phyloP scores from a whole-genome alignment of 768 basidiomycete species.

The Podaxis sp. region DNA sequence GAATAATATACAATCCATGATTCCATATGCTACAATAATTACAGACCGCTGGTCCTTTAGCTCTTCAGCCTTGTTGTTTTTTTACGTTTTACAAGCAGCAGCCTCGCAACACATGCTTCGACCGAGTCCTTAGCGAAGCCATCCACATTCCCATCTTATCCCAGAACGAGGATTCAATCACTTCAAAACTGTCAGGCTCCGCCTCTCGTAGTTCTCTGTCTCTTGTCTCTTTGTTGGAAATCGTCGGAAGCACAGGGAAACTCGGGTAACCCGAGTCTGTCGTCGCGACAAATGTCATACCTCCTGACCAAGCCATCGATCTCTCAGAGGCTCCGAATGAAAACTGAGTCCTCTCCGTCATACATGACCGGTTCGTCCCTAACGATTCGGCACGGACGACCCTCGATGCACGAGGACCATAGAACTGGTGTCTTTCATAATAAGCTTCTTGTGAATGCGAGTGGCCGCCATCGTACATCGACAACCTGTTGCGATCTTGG shows the following conservation, averaged over 20 bases:
- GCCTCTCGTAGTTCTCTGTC: not conserved
- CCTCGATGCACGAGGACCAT: constrained; percentile 4
- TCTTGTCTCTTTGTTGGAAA: constrained; percentile 1
- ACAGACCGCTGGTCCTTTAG: not conserved
- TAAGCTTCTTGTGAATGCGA: not conserved
- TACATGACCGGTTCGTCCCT: constrained; percentile 31
- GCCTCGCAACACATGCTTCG: not conserved
- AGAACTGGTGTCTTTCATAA: constrained; percentile 3
- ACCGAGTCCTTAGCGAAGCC: not conserved
- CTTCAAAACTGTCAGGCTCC: not conserved
- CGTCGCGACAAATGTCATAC: constrained; percentile 19
- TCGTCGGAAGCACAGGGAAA: constrained; percentile 23
- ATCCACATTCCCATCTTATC: constrained; percentile 14
- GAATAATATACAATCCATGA: not conserved
- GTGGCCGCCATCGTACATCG: not conserved
- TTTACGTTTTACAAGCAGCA: constrained; percentile 1
- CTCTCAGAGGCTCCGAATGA: constrained; percentile 26
- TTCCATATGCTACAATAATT: constrained; percentile 9
- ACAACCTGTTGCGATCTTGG: constrained; percentile 5
- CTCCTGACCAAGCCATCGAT: constrained; percentile 30
- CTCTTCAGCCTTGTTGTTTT: not conserved
- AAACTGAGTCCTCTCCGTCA: constrained; percentile 33
- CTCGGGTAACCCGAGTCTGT: constrained; percentile 17
- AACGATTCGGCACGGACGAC: constrained; percentile 19
- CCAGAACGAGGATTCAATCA: constrained; percentile 4